phyloP scores from a whole-genome alignment of 495 filamentous ascomycete species.

The Penicillium malachiteum region DNA sequence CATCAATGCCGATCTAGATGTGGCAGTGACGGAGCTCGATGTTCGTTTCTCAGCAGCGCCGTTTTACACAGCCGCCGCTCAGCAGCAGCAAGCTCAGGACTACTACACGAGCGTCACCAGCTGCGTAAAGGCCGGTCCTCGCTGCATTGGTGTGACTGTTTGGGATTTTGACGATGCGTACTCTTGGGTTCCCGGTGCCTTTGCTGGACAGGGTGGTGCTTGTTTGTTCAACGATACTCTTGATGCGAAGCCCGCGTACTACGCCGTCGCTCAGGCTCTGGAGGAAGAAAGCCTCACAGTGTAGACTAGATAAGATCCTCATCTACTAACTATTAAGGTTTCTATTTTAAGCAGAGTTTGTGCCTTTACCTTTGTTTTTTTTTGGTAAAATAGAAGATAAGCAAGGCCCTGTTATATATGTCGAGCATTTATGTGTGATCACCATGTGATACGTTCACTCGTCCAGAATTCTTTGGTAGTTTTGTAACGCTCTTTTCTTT shows the following conservation, averaged over 20 bases:
- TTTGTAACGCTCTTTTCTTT: too few species aligned
- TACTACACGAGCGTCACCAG: constrained; percentile 54
- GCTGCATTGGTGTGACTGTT: constrained; percentile 60
- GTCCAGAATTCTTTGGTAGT: too few species aligned
- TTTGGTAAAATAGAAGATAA: too few species aligned
- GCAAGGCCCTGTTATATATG: too few species aligned
- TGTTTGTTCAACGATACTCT: constrained; percentile 48
- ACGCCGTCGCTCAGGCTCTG: constrained; percentile 22
- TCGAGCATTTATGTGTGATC: too few species aligned
- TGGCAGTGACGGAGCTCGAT: constrained; percentile 65
- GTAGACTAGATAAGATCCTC: constrained; percentile 13
- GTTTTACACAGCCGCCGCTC: constrained; percentile 27
- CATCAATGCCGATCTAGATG: constrained; percentile 50
- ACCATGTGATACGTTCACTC: too few species aligned
- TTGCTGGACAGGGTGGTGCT: constrained; percentile 45
- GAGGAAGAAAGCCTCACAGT: constrained; percentile 15
- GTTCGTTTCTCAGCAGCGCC: constrained; percentile 44
- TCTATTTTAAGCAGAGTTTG: too few species aligned
- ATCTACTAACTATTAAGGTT: too few species aligned
- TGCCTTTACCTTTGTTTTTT: too few species aligned
- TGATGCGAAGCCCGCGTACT: constrained; percentile 50
- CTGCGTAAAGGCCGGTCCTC: constrained; percentile 48
- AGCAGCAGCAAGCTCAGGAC: constrained; percentile 50
- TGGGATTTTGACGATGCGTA: constrained; percentile 58
- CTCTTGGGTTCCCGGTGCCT: constrained; percentile 52